These are phyloP conservation scores for Aspergillus sergii DNA, from an alignment of 2,329 filamentous ascomycete species.

Conservation along the genomic window DNA sequence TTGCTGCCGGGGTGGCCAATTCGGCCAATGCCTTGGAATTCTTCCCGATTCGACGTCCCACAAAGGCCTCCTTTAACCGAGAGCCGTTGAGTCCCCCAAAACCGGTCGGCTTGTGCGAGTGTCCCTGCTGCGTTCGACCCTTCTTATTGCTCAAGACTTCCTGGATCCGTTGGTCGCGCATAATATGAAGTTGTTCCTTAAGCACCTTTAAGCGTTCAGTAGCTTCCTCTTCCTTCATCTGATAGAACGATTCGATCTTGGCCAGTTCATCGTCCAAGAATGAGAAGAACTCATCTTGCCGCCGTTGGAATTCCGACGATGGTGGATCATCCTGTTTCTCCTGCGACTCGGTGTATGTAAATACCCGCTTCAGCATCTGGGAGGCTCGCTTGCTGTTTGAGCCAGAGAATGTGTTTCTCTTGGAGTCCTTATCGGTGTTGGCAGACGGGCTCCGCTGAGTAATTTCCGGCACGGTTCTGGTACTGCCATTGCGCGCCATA, in stretches of 20 bases:
- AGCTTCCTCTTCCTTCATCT: conserved; percentile 82
- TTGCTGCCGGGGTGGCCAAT: conserved; percentile 44
- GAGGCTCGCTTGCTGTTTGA: conserved; percentile 25
- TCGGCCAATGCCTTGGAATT: conserved; percentile 55
- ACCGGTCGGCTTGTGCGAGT: conserved; percentile 25
- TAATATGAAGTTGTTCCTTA: conserved; percentile 85
- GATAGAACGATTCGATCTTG: conserved; percentile 94
- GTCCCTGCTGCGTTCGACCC: conserved; percentile 24
- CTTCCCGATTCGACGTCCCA: conserved; percentile 56
- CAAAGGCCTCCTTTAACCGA: conserved; percentile 44
- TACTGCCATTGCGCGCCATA: conserved; percentile 22
- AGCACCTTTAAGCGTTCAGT: conserved; percentile 70
- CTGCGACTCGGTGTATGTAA: conserved; percentile 43
- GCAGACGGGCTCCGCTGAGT: conserved; percentile 12
- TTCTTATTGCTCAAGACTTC: conserved; percentile 63
- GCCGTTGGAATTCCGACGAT: conserved; percentile 65
- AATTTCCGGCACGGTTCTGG: conserved; percentile 8
- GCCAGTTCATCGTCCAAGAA: conserved; percentile 82
- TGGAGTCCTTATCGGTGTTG: conserved; percentile 15
- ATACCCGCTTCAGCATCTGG: conserved; percentile 42
- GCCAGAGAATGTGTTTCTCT: conserved; percentile 29
- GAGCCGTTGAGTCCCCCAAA: conserved; percentile 28
- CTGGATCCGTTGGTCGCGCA: conserved; percentile 79
- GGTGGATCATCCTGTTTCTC: conserved; percentile 56
- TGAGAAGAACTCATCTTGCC: conserved; percentile 80